Base-by-base conservation (phyloP, 306 rosid genomes). In the Vigna hirtella region DNA sequence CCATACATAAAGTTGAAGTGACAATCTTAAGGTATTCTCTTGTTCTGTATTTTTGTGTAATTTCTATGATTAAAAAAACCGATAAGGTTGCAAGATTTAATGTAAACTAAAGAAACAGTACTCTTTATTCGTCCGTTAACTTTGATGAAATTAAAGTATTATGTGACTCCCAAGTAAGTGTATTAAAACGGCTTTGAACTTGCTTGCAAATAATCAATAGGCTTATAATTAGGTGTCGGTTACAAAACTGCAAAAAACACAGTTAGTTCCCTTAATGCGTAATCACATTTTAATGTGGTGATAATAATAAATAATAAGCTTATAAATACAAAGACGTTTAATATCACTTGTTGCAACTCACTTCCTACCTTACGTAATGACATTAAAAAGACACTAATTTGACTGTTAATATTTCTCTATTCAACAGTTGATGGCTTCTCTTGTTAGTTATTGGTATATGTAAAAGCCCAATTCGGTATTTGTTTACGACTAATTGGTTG, bases 211-310 rank as follows among this genome's bases (percentile, higher is more conserved):
- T 69, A 65, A 40, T 65, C 58, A 78, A 64, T 68, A 78, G 36
- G 11, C 70, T 72, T 63, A 42, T 64, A 70, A 70, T 75, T 75
- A 63, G 57, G 71, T 74, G 66, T 66, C 26, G 69, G 55, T 73
- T 78, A 47, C 45, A 17, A 74, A 15, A 47, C 34, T 14, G 40
- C 17, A 18, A 48, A 61, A 50, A 7, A 1, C 2, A 32, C 2
- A 26, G 28, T 26, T 26, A 26, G n/a, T 22, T 52, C 7, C 5
- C 32, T 49, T 50, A 26, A 22, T 12, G 17, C 1, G 9, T 61
- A 61, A 61, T 58, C 40, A 26, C 38, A 24, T 58, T 11, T 30
- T 58, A 12, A 59, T 14, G 11, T 40, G 18, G 11, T 28, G 4
- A 58, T 12, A 28, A 26, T 58, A 57, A 57, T 26, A 32, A 61